phyloP scores from a whole-genome alignment of 345 rosid species.

The Gossypium thurberi region DNA sequence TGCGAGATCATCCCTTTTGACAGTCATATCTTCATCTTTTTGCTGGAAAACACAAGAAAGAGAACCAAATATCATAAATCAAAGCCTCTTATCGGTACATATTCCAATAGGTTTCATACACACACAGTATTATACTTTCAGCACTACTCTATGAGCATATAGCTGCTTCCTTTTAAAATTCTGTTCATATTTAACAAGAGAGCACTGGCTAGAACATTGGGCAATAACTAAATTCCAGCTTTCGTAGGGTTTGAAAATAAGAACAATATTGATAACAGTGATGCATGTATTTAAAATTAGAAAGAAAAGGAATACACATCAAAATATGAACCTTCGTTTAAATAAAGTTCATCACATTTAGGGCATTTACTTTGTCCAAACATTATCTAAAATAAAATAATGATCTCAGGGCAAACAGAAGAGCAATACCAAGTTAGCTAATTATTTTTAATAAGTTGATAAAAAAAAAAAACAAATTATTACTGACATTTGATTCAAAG shows the following conservation, averaged over 20 bases:
- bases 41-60: slow-evolving; percentile 33
- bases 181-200: not conserved
- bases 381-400: not conserved
- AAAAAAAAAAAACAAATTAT: not conserved
- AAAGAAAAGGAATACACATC: not conserved
- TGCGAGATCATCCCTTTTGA: slow-evolving; percentile 73
- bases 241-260: not conserved
- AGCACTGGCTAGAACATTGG: not conserved
- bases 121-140: not conserved
- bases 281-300: not conserved
- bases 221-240: not conserved
- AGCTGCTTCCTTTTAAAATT: not conserved
- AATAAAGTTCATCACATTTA: not conserved
- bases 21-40: slow-evolving; percentile 43
- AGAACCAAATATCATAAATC: slow-evolving; percentile 15
- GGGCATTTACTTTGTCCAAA: not conserved
- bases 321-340: not conserved
- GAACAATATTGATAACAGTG: not conserved
- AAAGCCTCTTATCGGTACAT: not conserved
- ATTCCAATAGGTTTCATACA: not conserved
- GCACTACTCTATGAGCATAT: not conserved
- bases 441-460: not conserved
- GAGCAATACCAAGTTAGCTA: not conserved
- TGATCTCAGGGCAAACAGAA: not conserved
- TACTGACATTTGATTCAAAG: not conserved